phyloP scores from a whole-genome alignment of 306 rosid species.

The Ormosia emarginata region DNA sequence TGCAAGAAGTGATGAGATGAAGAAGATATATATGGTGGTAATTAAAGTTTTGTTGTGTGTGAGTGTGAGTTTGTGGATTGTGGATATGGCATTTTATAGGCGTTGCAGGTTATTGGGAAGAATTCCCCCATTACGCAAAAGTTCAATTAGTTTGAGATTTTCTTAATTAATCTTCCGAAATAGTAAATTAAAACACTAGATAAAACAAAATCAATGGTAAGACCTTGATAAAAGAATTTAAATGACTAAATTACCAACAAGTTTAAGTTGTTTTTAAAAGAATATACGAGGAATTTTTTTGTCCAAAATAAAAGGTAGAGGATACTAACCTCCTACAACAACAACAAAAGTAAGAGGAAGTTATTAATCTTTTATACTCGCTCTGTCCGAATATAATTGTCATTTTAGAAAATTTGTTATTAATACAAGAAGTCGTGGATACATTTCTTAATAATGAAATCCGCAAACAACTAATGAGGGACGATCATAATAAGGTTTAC shows the following conservation, averaged over 20 bases:
- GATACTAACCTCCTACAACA: no score
- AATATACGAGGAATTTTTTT: no score
- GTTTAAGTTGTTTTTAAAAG: no score
- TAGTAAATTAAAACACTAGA: not conserved
- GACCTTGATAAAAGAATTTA: no score
- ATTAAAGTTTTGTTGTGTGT: not conserved
- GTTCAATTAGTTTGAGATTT: not conserved
- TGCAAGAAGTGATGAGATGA: not conserved
- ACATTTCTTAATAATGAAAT: conserved; percentile 15
- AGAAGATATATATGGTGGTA: not conserved
- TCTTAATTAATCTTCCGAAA: not conserved
- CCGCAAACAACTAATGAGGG: not conserved
- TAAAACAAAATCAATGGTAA: no score
- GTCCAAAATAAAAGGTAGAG: no score
- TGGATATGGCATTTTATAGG: conserved; percentile 4
- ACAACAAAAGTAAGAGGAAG: no score
- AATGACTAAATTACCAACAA: no score
- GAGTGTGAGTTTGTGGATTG: not conserved
- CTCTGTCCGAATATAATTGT: no score
- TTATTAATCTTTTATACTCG: no score
- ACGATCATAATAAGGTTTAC: not conserved
- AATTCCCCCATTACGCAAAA: not conserved
- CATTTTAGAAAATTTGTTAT: not conserved
- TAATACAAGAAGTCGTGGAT: conserved; percentile 13
- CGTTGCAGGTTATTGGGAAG: not conserved